phyloP scores from a whole-genome alignment of 2,329 filamentous ascomycete genomes.

The Fusarium humuli region DNA sequence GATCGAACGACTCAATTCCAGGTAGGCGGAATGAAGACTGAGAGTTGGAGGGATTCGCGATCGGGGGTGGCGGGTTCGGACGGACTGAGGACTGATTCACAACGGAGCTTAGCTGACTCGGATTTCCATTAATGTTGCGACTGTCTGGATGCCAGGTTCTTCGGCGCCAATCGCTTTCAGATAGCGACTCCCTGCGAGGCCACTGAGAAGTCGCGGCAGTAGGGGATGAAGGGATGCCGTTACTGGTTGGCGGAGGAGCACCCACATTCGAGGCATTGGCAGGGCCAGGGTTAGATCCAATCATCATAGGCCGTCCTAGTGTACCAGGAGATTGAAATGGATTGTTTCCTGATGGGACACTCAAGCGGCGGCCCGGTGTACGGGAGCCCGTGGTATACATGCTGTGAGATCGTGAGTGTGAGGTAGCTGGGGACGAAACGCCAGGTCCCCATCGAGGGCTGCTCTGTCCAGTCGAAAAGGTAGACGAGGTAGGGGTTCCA shows the following conservation, averaged over 20 bases:
- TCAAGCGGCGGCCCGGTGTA: conserved; percentile 79
- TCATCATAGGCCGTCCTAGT: conserved; percentile 66
- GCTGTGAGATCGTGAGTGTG: conserved; percentile 76
- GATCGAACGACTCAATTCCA: conserved; percentile 92
- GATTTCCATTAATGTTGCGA: conserved; percentile 70
- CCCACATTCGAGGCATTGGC: conserved; percentile 66
- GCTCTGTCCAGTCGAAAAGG: conserved; percentile 79
- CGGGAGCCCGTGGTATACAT: conserved; percentile 75
- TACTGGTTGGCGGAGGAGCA: conserved; percentile 67
- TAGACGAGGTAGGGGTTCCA: conserved; percentile 85
- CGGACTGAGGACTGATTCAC: conserved; percentile 74
- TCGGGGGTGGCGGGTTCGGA: conserved; percentile 64
- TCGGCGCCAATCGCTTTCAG: conserved; percentile 82
- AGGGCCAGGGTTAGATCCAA: conserved; percentile 65
- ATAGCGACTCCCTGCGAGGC: conserved; percentile 73
- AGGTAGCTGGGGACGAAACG: conserved; percentile 78
- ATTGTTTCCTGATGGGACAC: conserved; percentile 80
- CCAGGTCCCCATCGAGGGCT: conserved; percentile 80
- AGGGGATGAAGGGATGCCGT: conserved; percentile 72
- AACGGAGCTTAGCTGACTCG: conserved; percentile 80
- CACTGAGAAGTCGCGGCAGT: conserved; percentile 72
- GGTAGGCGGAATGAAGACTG: conserved; percentile 78
- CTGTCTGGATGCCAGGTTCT: conserved; percentile 93
- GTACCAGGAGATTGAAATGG: conserved; percentile 76
- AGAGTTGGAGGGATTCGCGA: conserved; percentile 59